phyloP scores from a whole-genome alignment of 805 yeast species.

The Wickerhamiella allomyrinae region DNA sequence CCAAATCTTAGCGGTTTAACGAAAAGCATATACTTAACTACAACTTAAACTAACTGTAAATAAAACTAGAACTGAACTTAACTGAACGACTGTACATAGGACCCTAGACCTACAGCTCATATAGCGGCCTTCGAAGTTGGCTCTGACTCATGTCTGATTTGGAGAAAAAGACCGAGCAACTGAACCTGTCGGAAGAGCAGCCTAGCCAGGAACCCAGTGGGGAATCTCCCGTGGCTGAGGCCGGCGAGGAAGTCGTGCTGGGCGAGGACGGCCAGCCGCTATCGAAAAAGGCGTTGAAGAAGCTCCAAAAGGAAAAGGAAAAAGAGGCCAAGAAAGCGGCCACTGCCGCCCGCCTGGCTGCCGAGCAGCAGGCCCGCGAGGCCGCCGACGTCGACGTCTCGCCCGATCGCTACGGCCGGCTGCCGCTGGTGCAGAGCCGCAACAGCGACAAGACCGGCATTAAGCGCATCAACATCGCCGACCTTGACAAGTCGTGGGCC shows the following conservation, averaged over 20 bases:
- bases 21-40: too few relatives aligned
- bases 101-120: neutral
- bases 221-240: neutral
- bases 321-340: constrained; percentile 88
- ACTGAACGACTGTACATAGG: too few relatives aligned
- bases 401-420: constrained; percentile 74
- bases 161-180: constrained; percentile 16
- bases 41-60: too few relatives aligned
- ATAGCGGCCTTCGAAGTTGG: too few relatives aligned
- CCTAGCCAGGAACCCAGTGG: neutral
- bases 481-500: constrained; percentile 41
- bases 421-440: constrained; percentile 68
- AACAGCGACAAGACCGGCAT: constrained; percentile 44
- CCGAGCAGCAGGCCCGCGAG: constrained; percentile 68
- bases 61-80: too few relatives aligned
- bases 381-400: constrained; percentile 77
- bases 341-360: constrained; percentile 74
- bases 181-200: constrained; percentile 7
- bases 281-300: constrained; percentile 88
- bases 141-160: constrained; percentile 9
- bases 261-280: constrained; percentile 75
- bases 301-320: constrained; percentile 83
- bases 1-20: too few relatives aligned
- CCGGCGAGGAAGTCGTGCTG: constrained; percentile 20
- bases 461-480: constrained; percentile 39